Evolutionary conservation across 2,329 filamentous ascomycete genomes (phyloP).

Genomic region (Colletotrichum eleusines): DNA sequence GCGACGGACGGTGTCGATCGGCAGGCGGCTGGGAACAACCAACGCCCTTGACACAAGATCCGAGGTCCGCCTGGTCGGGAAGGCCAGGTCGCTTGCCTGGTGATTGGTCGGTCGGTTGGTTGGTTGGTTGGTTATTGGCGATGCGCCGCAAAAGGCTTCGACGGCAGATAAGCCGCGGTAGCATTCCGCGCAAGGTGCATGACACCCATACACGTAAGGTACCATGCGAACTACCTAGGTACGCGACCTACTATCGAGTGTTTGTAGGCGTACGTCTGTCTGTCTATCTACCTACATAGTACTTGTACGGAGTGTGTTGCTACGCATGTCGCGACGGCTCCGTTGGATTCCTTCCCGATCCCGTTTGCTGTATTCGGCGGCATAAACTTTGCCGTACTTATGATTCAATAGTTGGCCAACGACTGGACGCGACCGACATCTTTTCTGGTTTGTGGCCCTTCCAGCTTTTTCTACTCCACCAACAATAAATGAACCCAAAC

Average conservation of each 20-base stretch:
- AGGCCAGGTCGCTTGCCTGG: slow-evolving; percentile 24
- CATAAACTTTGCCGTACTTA: background rate
- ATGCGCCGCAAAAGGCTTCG: background rate
- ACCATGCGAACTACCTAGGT: no score
- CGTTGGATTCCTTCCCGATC: background rate
- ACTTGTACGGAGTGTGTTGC: background rate
- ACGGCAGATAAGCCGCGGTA: slow-evolving; percentile 5
- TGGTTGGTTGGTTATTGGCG: slow-evolving; percentile 1
- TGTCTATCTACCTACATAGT: no score
- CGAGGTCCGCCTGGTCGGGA: slow-evolving; percentile 35
- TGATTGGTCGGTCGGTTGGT: slow-evolving; percentile 31
- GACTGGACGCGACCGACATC: background rate
- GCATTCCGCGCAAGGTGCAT: slow-evolving; percentile 11
- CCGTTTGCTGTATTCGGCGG: background rate
- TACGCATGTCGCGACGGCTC: slow-evolving; percentile 8
- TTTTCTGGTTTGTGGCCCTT: background rate
- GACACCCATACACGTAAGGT: no score
- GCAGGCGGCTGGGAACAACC: slow-evolving; percentile 8
- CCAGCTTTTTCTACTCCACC: background rate
- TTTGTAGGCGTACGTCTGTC: no score
- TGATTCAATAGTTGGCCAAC: background rate
- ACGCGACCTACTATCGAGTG: no score
- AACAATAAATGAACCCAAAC: background rate
- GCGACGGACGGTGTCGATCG: background rate
- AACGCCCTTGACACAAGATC: slow-evolving; percentile 31